These are phyloP conservation scores for Aspergillus vadensis DNA, from an alignment of 2,329 filamentous ascomycete genomes.

Conservation along the genomic window DNA sequence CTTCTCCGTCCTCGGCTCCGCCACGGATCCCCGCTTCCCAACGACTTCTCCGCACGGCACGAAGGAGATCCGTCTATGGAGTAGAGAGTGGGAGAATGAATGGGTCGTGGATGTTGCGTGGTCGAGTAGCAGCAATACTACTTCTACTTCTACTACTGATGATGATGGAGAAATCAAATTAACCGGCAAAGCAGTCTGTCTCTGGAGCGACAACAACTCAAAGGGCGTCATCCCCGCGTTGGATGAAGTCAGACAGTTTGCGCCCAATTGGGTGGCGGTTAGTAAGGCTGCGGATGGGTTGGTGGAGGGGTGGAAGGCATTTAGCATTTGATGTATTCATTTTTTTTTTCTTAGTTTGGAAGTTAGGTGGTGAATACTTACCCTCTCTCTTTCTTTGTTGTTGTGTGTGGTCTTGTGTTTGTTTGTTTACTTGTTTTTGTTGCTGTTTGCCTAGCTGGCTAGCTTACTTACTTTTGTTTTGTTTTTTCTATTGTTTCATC, in stretches of 20 bases:
- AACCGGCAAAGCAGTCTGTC: conserved; percentile 70
- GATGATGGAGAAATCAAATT: conserved; percentile 46
- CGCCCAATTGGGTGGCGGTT: conserved; percentile 76
- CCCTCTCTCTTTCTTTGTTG: no score
- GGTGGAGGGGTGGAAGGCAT: conserved; percentile 76
- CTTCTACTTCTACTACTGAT: not conserved
- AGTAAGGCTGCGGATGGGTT: conserved; percentile 76
- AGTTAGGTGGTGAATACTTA: not conserved
- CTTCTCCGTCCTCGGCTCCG: conserved; percentile 65
- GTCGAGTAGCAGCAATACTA: conserved; percentile 22
- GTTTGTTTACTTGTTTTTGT: not conserved
- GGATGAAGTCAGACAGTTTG: conserved; percentile 74
- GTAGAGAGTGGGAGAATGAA: conserved; percentile 72
- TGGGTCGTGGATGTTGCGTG: conserved; percentile 78
- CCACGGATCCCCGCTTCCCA: conserved; percentile 66
- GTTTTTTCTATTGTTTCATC: no score
- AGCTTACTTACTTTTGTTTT: no score
- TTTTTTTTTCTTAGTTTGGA: no score
- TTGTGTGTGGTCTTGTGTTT: not conserved
- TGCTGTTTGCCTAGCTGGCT: not conserved
- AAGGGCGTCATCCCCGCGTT: conserved; percentile 75
- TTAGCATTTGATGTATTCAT: no score
- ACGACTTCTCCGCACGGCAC: conserved; percentile 64
- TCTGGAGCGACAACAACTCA: conserved; percentile 84
- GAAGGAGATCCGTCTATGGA: conserved; percentile 75